Base-by-base conservation (phyloP, 139 green algal genomes). In the Monoraphidium neglectum region DNA sequence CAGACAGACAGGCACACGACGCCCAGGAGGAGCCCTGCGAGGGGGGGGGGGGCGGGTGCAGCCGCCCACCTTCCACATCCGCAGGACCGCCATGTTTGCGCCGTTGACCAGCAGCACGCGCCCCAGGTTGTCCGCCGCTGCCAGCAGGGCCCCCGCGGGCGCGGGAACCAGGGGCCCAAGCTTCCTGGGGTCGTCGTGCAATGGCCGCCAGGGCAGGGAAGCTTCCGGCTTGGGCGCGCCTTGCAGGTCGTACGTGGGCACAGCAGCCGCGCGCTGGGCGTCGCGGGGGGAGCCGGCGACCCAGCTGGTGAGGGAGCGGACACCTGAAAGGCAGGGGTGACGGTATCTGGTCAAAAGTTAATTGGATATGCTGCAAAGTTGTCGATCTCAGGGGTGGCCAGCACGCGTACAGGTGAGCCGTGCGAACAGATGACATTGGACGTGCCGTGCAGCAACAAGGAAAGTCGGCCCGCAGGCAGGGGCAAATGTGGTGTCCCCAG, bases 101-200 rank as follows among this genome's bases (percentile, higher is more conserved):
- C 76, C 59, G 53, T 93, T 85, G 26, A 94, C 24, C 51, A 94
- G 75, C 81, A 91, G 47, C 35, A 94, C 79, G 2, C 89, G 73
- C 0, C 89, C 89, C 16, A 94, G 83, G 38, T 66, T 88, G 60
- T 94, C 89, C 38, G 82, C 79, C 4, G 87, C 82, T 24, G 79
- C 84, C 23, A 90, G 76, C 68, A 88, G 74, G 10, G 64, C 8
- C 13, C 87, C 83, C 36, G 74, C 74, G 37, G 83, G 78, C 21
- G 69, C 67, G 16, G 70, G 71, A 3, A 70, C 40, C 61, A 84
- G 68, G n/a, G 30, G 49, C 67, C 66, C 59, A n/a, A 83, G 75
- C 33, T 57, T 40, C 1, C 81, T 46, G 3, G 61, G 53, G 57
- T 81, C 79, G 57, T 87, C 82, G 21, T 47, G 33, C 30, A 83